phyloP scores from a whole-genome alignment of 805 yeast genomes.

The Wickerhamomyces hampshirensis region DNA sequence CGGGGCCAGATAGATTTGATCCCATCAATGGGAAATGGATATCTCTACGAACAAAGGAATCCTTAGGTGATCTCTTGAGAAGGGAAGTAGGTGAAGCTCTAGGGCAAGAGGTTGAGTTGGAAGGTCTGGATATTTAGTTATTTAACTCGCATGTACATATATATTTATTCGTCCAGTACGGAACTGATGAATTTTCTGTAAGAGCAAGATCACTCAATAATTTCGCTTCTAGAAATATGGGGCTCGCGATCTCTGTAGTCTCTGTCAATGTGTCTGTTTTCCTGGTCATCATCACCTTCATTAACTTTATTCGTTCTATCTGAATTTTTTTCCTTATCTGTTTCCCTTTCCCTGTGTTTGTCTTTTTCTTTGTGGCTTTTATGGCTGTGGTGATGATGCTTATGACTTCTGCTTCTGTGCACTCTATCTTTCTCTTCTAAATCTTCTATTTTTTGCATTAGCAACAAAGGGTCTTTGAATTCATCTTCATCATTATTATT shows the following conservation, averaged over 20 bases:
- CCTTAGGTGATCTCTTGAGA: conserved; percentile 44
- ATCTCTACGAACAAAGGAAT: conserved; percentile 59
- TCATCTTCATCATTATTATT: conserved; percentile 13
- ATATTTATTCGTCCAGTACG: too few relatives aligned
- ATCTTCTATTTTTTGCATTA: conserved; percentile 13
- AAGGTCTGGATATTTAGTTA: conserved; percentile 15
- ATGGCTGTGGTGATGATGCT: conserved; percentile 4
- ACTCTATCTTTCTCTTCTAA: conserved; percentile 1
- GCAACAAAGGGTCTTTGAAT: conserved; percentile 22
- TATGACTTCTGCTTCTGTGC: background rate
- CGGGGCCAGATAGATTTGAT: conserved; percentile 90
- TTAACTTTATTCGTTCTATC: too few relatives aligned
- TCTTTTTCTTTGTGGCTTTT: background rate
- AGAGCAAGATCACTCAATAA: too few relatives aligned
- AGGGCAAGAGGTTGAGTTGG: conserved; percentile 19
- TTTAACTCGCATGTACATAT: background rate
- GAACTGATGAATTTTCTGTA: too few relatives aligned
- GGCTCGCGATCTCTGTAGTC: conserved; percentile 5
- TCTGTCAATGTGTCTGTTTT: conserved; percentile 1
- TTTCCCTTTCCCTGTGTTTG: conserved; percentile 1
- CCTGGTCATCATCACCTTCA: too few relatives aligned
- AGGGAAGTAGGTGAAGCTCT: conserved; percentile 41
- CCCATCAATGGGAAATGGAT: conserved; percentile 72
- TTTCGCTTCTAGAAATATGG: background rate
- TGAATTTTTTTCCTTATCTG: background rate